These are phyloP conservation scores for Paecilomyces niveus DNA, from an alignment of 2,329 filamentous ascomycete genomes.

Conservation along the genomic window DNA sequence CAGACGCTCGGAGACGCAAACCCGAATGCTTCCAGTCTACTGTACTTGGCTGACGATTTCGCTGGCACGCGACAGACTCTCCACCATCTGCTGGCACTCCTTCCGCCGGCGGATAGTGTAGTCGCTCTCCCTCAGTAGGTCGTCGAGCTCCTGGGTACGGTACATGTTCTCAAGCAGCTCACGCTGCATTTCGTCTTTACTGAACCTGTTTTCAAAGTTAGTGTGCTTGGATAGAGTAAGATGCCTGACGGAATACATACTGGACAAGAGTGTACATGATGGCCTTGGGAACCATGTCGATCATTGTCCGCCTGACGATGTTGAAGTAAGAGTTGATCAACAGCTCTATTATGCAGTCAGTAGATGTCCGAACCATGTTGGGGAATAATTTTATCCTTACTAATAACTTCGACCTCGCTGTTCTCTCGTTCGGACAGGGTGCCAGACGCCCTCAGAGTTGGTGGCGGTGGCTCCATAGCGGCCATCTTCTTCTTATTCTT, in stretches of 20 bases:
- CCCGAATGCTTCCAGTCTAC: conserved; percentile 22
- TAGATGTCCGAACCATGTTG: neutral
- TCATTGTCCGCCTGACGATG: conserved; percentile 97
- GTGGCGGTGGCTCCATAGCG: conserved; percentile 94
- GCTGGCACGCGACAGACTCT: conserved; percentile 78
- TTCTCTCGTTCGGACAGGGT: conserved; percentile 89
- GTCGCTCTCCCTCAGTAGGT: conserved; percentile 94
- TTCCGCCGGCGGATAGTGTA: conserved; percentile 92
- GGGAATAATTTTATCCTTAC: conserved; percentile 47
- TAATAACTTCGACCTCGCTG: conserved; percentile 97
- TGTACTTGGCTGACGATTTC: conserved; percentile 87
- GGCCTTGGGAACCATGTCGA: conserved; percentile 99
- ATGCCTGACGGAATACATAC: conserved; percentile 50
- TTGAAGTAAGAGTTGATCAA: conserved; percentile 96
- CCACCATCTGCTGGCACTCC: conserved; percentile 99
- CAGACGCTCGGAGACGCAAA: neutral
- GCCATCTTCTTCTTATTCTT: conserved; percentile 99
- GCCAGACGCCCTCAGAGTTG: conserved; percentile 88
- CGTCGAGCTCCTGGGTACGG: conserved; percentile 79
- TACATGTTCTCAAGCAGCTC: conserved; percentile 98
- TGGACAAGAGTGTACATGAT: conserved; percentile 97
- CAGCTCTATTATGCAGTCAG: conserved; percentile 56
- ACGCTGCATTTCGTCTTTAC: conserved; percentile 97
- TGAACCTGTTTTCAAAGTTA: conserved; percentile 53
- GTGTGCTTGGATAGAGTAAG: neutral